A percentile compares a stretch with the other conserved stretches of the same genome.
Conservation (phyloP, 345 rosid genomes). For the Bruguiera gymnorhiza region DNA sequence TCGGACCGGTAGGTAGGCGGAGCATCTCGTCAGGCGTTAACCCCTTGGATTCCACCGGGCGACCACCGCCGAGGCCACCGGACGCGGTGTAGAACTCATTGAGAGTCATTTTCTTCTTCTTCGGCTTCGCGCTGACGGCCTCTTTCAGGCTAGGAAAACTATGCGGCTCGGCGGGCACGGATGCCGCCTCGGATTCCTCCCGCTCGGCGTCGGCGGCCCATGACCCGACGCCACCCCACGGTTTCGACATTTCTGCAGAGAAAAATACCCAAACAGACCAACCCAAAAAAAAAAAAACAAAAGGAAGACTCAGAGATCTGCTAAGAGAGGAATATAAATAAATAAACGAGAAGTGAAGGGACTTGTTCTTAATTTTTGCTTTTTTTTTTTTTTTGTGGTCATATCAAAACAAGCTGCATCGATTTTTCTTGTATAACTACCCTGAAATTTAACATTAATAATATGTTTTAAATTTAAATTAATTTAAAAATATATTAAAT, state of each 20-base stretch:
- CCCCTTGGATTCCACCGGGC: constrained; percentile 26
- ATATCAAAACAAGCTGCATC: too few relatives aligned
- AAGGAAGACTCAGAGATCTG: constrained; percentile 20
- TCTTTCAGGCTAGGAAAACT: constrained; percentile 84
- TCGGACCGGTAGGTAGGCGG: constrained; percentile 87
- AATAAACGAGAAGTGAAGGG: constrained; percentile 3
- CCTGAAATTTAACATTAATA: too few relatives aligned
- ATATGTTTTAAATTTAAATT: too few relatives aligned
- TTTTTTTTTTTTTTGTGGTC: too few relatives aligned
- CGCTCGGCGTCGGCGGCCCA: constrained; percentile 98
- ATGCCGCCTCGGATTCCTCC: constrained; percentile 56
- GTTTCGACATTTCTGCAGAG: constrained; percentile 44
- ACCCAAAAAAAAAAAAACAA: background rate
- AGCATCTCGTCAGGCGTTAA: constrained; percentile 77
- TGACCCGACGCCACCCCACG: constrained; percentile 76
- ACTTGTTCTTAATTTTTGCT: background rate
- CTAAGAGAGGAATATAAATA: background rate
- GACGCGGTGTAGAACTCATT: constrained; percentile 46
- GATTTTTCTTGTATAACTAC: too few relatives aligned
- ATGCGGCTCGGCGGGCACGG: constrained; percentile 48
- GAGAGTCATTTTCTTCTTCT: constrained; percentile 81
- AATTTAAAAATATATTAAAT: too few relatives aligned
- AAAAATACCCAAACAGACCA: too few relatives aligned
- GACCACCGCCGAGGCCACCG: constrained; percentile 14
- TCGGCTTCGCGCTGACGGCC: constrained; percentile 57